Base-by-base conservation (phyloP, 768 basidiomycete species). In the Macrolepiota dolichaula region DNA sequence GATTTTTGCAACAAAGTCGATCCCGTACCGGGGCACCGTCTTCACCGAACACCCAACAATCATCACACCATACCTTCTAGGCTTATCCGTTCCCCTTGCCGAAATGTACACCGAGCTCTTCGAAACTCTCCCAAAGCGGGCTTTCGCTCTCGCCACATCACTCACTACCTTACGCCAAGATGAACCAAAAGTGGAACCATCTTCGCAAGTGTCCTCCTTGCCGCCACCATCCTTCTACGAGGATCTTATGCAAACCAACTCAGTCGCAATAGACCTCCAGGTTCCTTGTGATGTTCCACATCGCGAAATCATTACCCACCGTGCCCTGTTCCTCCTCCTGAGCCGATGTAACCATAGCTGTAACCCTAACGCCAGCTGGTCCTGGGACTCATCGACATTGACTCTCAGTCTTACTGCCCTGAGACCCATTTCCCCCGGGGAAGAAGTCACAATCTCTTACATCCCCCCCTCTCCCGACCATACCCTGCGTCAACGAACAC, bases 261-360 rank as follows among this genome's bases (percentile, higher is more conserved):
- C 74, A 1, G 64, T 76, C n/a, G 68, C 68, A 24, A 66, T 81
- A 24, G 73, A 76, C 24, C 65, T 80, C 36, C 62, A 67, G 2
- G 60, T 63, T 47, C 69, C 69, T 51, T 63, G 49, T 3, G 46
- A 54, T 32, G 49, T 47, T 7, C 50, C 55, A 13, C 55, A 64
- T 32, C 65, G 67, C 37, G 59, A 57, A 38, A 51, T 55, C 25
- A 19, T 24, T 32, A 60, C 77, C 47, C 80, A 82, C 56, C 78
- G 80, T 15, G 80, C 72, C 1, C 71, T 77, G 0, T 81, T 79
- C 65, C 72, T 76, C 9, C 67, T 68, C 29, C 73, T 80, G 24
- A 77, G 77, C 63, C 73, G 80, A 15, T 71, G 71, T 35, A 82
- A 82, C 61, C 81, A 82, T 59, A 79, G 79, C 61, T 82, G 81